These are phyloP conservation scores for Diaporthe citrichinensis DNA, from an alignment of 2,329 filamentous ascomycete genomes.

Conservation along the genomic window DNA sequence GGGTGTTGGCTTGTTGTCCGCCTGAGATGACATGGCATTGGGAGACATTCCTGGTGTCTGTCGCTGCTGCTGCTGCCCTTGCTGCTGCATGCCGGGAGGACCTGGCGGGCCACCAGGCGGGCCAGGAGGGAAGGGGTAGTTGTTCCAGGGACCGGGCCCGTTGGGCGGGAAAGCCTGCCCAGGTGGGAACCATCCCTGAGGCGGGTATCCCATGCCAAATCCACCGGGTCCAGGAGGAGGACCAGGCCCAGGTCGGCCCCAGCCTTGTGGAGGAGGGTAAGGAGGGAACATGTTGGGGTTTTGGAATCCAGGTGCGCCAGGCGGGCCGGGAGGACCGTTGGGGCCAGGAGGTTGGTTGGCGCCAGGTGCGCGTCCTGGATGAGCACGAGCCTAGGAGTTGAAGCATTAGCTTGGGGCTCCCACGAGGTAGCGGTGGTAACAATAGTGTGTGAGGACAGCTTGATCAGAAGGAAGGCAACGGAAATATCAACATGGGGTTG, in stretches of 20 bases:
- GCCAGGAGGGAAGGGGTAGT: constrained; percentile 71
- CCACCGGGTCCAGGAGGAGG: constrained; percentile 54
- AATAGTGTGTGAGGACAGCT: constrained; percentile 47
- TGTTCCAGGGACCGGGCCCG: constrained; percentile 72
- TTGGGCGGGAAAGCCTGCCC: constrained; percentile 81
- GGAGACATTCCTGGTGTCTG: constrained; percentile 46
- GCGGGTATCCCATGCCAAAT: constrained; percentile 81
- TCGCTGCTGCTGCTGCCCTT: constrained; percentile 45
- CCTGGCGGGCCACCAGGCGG: constrained; percentile 49
- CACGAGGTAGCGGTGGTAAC: constrained; percentile 23
- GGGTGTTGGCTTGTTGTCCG: constrained; percentile 63
- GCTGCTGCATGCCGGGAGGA: constrained; percentile 45
- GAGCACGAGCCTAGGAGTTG: constrained; percentile 56
- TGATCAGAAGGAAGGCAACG: constrained; percentile 99
- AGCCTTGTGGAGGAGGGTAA: constrained; percentile 50
- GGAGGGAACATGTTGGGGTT: constrained; percentile 46
- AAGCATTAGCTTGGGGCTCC: constrained; percentile 47
- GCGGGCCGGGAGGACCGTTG: constrained; percentile 48
- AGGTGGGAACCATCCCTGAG: constrained; percentile 81
- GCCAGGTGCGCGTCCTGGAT: constrained; percentile 46
- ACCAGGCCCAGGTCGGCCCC: constrained; percentile 49
- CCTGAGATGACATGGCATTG: constrained; percentile 24
- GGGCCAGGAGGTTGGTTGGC: constrained; percentile 43
- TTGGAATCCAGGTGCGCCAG: constrained; percentile 48
- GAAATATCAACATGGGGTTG: constrained; percentile 94